Percentiles rank a stretch among this genome's conserved stretches.
phyloP scores from a whole-genome alignment of 2,329 filamentous ascomycete species.

The Sclerotinia nivalis region DNA sequence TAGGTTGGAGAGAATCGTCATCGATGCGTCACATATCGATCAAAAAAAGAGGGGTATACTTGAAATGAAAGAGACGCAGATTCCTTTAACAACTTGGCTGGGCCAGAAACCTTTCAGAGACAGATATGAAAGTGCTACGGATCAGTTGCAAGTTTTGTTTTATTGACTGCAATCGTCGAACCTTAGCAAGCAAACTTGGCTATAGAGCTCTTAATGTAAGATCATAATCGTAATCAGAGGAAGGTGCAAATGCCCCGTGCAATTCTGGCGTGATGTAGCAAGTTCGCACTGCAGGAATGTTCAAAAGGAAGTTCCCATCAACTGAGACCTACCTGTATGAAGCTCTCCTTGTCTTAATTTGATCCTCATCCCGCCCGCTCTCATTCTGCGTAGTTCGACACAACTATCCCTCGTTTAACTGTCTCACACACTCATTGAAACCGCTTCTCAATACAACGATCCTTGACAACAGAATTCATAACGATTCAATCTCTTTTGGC shows the following conservation, averaged over 20 bases:
- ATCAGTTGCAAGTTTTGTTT: conserved; percentile 63
- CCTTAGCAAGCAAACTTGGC: conserved; percentile 6
- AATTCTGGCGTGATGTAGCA: conserved; percentile 4
- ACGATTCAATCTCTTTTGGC: neutral
- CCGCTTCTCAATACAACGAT: neutral
- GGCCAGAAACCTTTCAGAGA: conserved; percentile 69
- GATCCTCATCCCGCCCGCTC: neutral
- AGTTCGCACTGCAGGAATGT: neutral
- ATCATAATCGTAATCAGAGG: neutral
- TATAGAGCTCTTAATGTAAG: conserved; percentile 1
- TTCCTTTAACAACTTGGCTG: conserved; percentile 76
- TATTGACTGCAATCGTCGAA: conserved; percentile 48
- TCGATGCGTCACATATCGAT: conserved; percentile 92
- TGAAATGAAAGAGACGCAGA: conserved; percentile 91
- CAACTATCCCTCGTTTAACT: neutral
- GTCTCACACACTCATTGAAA: conserved; percentile 1
- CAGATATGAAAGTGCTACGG: conserved; percentile 59
- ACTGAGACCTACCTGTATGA: neutral
- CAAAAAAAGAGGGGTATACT: conserved; percentile 91
- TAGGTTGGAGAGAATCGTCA: conserved; percentile 74
- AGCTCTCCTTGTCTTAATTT: neutral
- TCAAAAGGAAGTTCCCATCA: neutral
- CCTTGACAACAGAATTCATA: neutral
- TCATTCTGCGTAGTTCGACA: conserved; percentile 1
- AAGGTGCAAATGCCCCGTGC: conserved; percentile 8